A percentile compares a stretch with the other conserved stretches of the same genome.
Evolutionary conservation across 805 yeast genomes (phyloP).

Genomic region (Myxozyma mucilagina): DNA sequence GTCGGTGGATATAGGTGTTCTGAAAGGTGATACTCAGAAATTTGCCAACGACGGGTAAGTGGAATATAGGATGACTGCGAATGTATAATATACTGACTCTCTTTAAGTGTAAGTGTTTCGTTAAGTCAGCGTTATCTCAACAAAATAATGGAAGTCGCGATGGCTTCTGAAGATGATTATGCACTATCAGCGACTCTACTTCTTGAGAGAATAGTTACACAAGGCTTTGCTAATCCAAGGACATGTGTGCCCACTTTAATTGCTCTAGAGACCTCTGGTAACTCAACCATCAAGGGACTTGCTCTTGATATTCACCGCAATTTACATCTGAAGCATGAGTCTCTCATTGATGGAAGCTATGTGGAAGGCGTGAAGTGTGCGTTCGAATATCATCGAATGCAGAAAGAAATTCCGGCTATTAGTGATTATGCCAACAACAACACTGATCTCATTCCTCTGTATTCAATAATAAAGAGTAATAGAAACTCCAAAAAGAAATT

Average conservation of each 20-base stretch:
- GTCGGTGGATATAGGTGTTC: slow-evolving; percentile 50
- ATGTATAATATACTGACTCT: neutral
- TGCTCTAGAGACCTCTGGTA: slow-evolving; percentile 62
- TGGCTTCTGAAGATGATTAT: slow-evolving; percentile 48
- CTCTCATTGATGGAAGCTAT: slow-evolving; percentile 66
- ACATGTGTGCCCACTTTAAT: slow-evolving; percentile 60
- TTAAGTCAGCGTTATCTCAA: slow-evolving; percentile 62
- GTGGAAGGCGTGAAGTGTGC: slow-evolving; percentile 63
- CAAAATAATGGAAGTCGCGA: slow-evolving; percentile 51
- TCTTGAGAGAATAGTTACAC: slow-evolving; percentile 55
- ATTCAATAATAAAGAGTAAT: slow-evolving; percentile 47
- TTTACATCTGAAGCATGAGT: slow-evolving; percentile 65
- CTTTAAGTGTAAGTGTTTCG: slow-evolving; percentile 60
- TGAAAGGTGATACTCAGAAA: slow-evolving; percentile 55
- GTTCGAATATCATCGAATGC: slow-evolving; percentile 45
- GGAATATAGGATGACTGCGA: neutral
- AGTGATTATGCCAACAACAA: slow-evolving; percentile 32
- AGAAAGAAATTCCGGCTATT: neutral
- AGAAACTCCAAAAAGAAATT: slow-evolving; percentile 48
- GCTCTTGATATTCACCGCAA: slow-evolving; percentile 57
- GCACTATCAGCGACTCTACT: slow-evolving; percentile 57
- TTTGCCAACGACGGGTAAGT: slow-evolving; percentile 56
- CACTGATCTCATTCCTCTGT: slow-evolving; percentile 45
- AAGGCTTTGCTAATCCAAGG: slow-evolving; percentile 77
- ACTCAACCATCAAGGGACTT: slow-evolving; percentile 45